Evolutionary conservation across 345 rosid species (phyloP).

Genomic region (Eucalyptus melliodora): DNA sequence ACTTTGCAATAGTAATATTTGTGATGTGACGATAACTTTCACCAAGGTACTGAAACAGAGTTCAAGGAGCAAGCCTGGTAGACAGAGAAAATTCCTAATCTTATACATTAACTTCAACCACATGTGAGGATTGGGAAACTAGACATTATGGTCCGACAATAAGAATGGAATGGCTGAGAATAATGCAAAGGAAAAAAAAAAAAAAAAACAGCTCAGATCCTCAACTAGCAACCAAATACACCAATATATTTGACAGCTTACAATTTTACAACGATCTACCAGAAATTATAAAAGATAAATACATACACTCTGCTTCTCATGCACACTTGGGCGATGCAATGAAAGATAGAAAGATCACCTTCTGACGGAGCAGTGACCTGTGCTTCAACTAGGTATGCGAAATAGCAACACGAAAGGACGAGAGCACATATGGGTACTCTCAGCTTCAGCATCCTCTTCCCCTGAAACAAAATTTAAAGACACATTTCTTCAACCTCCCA

Average conservation of each 20-base stretch:
- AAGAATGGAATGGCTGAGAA: neutral
- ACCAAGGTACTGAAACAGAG: neutral
- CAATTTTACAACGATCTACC: neutral
- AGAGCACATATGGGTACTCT: conserved; percentile 7
- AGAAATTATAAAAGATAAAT: neutral
- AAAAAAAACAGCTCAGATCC: neutral
- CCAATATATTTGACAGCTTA: neutral
- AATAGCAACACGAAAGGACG: conserved; percentile 7
- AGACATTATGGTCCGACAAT: neutral
- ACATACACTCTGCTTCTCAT: neutral
- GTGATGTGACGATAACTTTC: neutral
- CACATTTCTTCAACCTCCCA: neutral
- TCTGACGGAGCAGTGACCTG: conserved; percentile 41
- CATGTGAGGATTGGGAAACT: neutral
- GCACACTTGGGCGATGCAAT: neutral
- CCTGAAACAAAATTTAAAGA: neutral
- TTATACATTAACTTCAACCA: neutral
- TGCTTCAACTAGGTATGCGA: conserved; percentile 17
- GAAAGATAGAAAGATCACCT: conserved; percentile 18
- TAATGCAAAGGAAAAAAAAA: neutral
- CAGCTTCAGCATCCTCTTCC: conserved; percentile 4
- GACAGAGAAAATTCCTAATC: neutral
- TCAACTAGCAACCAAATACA: neutral
- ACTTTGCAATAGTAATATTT: neutral
- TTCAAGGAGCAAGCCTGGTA: neutral